These are phyloP conservation scores for Phaeosphaeria sp. DNA, from an alignment of 2,329 filamentous ascomycete genomes.

Conservation along the genomic window DNA sequence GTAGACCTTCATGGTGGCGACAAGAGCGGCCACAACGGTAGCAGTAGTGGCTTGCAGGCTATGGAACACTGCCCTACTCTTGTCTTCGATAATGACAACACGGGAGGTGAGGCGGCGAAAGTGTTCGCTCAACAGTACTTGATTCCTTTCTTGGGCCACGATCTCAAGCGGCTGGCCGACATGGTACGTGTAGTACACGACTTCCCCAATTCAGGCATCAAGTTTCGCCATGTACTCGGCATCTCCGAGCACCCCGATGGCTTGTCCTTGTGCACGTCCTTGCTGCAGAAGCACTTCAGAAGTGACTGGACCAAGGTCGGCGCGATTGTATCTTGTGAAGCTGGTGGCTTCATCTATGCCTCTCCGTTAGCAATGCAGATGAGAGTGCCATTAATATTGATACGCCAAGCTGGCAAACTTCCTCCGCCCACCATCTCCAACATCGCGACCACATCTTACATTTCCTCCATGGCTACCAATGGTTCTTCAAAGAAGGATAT, in stretches of 20 bases:
- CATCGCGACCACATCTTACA: no score
- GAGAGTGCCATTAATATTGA: constrained; percentile 54
- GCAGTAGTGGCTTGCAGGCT: background rate
- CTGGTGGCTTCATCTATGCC: constrained; percentile 64
- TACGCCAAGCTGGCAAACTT: constrained; percentile 65
- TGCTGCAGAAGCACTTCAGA: constrained; percentile 56
- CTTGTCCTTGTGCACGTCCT: constrained; percentile 57
- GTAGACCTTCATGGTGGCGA: background rate
- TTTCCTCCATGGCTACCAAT: no score
- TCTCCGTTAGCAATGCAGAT: constrained; percentile 55
- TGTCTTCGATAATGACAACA: constrained; percentile 60
- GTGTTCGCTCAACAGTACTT: constrained; percentile 53
- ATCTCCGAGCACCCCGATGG: constrained; percentile 61
- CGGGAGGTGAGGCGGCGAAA: constrained; percentile 48
- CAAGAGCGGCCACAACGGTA: constrained; percentile 7
- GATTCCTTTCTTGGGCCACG: constrained; percentile 55
- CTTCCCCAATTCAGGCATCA: constrained; percentile 60
- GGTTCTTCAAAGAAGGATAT: no score
- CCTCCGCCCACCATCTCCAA: constrained; percentile 65
- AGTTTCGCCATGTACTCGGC: constrained; percentile 65
- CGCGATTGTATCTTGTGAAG: constrained; percentile 61
- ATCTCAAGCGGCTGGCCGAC: constrained; percentile 54
- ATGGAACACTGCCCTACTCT: constrained; percentile 52
- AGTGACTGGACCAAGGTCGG: constrained; percentile 57
- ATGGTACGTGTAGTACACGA: constrained; percentile 59